Base-by-base conservation (phyloP, 2,329 filamentous ascomycete species). In the Botrytis squamosa region DNA sequence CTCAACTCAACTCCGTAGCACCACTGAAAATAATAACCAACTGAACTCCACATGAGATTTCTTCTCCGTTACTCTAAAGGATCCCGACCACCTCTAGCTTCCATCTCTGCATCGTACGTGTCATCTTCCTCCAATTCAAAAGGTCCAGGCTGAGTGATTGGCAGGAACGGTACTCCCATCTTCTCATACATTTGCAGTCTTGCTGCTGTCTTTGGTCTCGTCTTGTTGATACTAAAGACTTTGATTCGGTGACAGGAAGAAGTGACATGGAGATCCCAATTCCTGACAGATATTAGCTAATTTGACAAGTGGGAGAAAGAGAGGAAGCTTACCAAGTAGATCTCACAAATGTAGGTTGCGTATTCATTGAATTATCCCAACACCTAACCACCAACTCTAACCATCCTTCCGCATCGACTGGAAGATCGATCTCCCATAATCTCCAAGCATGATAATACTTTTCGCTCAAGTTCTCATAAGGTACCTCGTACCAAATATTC, bases 181-280 rank as follows among this genome's bases (percentile, higher is more conserved):
- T 76, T 68, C 72, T 75, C 70, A 40, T 74, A 76, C 14, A 71
- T 16, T 65, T 71, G 65, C 42, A 76, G 59, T 40, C 42, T 75
- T 29, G 62, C 71, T 38, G 70, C 70, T 9, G 75, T 75, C 40
- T 72, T 70, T 18, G 72, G 70, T 65, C 82, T 85, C 1, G 81
- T 82, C 75, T 81, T 84, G 81, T 91, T 91, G 71, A 91, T 85
- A 76, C 89, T 91, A 80, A 91, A 92, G 10, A 91, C 81, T 69
- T 85, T 86, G 76, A 91, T 84, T 1, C 88, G 84, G 75, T 91
- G 90, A 73, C 87, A 89, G 0, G 85, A 88, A 10, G 85, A 88
- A 0, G 89, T 92, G 5, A 92, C 89, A 77, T 91, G 90, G 33
- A 92, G 81, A 25, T 87, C 89, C 88, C 89, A 91, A 77, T 92